A percentile compares a stretch with the other conserved stretches of the same genome.
phyloP scores from a whole-genome alignment of 2,329 filamentous ascomycete species.

The Coniella lustricola region DNA sequence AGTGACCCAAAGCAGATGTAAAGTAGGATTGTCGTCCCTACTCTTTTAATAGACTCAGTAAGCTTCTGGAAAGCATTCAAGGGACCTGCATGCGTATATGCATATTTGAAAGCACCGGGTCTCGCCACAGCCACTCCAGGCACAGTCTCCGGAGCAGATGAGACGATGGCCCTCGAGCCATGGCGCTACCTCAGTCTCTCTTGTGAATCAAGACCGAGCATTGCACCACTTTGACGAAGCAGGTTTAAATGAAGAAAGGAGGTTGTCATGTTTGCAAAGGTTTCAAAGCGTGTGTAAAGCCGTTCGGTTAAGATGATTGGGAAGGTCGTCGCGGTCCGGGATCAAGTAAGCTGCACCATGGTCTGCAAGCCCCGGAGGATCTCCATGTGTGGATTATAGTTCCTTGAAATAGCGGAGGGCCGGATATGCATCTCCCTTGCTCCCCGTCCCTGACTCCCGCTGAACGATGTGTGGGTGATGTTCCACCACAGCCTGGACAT shows the following conservation, averaged over 20 bases:
- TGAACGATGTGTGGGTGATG: constrained; percentile 5
- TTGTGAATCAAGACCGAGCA: not conserved
- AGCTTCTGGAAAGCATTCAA: constrained; percentile 1
- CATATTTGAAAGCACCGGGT: not conserved
- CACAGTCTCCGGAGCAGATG: not conserved
- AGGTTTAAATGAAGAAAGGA: constrained; percentile 5
- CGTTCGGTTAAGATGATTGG: constrained; percentile 5
- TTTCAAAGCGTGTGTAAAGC: not conserved
- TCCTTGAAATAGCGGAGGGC: constrained; percentile 13
- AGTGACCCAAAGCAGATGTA: not conserved
- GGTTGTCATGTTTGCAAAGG: not conserved
- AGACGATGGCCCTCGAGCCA: not conserved
- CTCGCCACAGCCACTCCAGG: not conserved
- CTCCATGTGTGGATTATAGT: constrained; percentile 13
- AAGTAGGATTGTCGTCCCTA: not conserved
- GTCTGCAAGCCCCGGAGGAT: constrained; percentile 11
- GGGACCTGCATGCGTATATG: constrained; percentile 4
- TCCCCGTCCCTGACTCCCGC: constrained; percentile 14
- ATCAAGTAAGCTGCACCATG: constrained; percentile 11
- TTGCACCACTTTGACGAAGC: constrained; percentile 3
- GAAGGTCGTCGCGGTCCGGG: constrained; percentile 12
- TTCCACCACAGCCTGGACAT: constrained; percentile 11
- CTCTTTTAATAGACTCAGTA: not conserved
- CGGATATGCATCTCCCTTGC: constrained; percentile 11
- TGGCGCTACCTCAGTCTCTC: not conserved